These are phyloP conservation scores for Trichoderma hamatum DNA, from an alignment of 2,329 filamentous ascomycete genomes.

Conservation along the genomic window DNA sequence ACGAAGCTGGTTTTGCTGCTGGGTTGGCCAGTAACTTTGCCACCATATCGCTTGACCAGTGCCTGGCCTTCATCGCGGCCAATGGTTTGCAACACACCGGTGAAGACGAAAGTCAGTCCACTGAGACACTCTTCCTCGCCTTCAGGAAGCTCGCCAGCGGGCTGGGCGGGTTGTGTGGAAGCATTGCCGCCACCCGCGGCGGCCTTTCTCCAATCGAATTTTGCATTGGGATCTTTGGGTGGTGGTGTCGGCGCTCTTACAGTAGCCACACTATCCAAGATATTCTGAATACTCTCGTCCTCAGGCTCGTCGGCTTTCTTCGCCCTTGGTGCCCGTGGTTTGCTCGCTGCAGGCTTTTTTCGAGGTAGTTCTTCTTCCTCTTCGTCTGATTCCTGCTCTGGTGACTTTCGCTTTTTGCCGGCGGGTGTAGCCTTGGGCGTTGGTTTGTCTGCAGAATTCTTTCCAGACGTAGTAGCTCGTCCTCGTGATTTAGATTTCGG, in stretches of 20 bases:
- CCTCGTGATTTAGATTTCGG: conserved; percentile 62
- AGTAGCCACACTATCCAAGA: conserved; percentile 84
- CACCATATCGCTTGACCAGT: conserved; percentile 90
- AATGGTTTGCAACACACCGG: conserved; percentile 78
- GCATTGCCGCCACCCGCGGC: conserved; percentile 61
- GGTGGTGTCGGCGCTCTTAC: conserved; percentile 85
- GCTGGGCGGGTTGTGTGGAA: conserved; percentile 62
- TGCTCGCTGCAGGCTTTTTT: conserved; percentile 62
- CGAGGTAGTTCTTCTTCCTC: conserved; percentile 59
- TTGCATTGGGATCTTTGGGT: conserved; percentile 66
- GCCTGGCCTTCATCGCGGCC: conserved; percentile 82
- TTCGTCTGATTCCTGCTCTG: conserved; percentile 56
- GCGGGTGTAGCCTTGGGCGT: conserved; percentile 36
- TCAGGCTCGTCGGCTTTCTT: conserved; percentile 71
- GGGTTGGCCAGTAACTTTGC: conserved; percentile 82
- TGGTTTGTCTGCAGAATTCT: conserved; percentile 36
- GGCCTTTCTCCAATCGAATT: conserved; percentile 78
- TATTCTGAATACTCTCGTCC: conserved; percentile 72
- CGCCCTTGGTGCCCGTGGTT: conserved; percentile 58
- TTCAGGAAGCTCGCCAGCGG: conserved; percentile 71
- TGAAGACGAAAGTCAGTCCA: conserved; percentile 93
- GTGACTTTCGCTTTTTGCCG: conserved; percentile 62
- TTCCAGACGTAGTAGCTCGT: conserved; percentile 31
- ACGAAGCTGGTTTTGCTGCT: conserved; percentile 95
- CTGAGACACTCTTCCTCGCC: conserved; percentile 88